Percentiles rank a stretch among this genome's conserved stretches.
phyloP scores from a whole-genome alignment of 2,329 filamentous ascomycete species.

The Epichloe scottii region DNA sequence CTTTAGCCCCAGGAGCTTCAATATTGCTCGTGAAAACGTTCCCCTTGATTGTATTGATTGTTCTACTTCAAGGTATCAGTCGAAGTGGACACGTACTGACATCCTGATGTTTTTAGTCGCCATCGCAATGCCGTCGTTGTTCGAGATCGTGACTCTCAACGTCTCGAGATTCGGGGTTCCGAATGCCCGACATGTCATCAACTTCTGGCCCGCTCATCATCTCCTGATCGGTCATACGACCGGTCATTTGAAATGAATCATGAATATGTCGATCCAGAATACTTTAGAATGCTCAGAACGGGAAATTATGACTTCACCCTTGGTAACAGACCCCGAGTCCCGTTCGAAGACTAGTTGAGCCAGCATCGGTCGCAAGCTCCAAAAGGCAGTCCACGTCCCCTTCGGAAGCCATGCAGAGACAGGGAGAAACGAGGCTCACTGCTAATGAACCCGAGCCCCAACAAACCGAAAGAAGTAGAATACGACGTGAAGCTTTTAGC shows the following conservation, averaged over 20 bases:
- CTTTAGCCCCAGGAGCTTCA: conserved; percentile 1
- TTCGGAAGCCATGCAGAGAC: conserved; percentile 9
- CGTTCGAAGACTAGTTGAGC: conserved; percentile 39
- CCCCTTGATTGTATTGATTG: neutral
- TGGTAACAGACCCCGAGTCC: conserved; percentile 38
- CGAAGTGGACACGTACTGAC: neutral
- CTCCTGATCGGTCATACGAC: conserved; percentile 39
- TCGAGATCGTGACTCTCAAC: conserved; percentile 72
- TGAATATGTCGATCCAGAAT: conserved; percentile 77
- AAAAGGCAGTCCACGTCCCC: conserved; percentile 8
- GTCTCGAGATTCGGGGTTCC: conserved; percentile 67
- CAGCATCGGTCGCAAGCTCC: conserved; percentile 20
- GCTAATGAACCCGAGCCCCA: conserved; percentile 38
- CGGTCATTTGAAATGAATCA: conserved; percentile 24
- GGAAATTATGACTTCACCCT: conserved; percentile 32
- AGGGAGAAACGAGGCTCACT: conserved; percentile 34
- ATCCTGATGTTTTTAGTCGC: conserved; percentile 42
- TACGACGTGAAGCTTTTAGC: conserved; percentile 77
- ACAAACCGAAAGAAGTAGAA: conserved; percentile 48
- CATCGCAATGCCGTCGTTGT: conserved; percentile 89
- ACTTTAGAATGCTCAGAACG: conserved; percentile 83
- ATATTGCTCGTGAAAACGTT: neutral
- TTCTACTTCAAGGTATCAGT: neutral
- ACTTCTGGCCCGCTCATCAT: conserved; percentile 37
- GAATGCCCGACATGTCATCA: conserved; percentile 90